These are phyloP conservation scores for Astrothelium macrocarpum DNA, from an alignment of 495 filamentous ascomycete species.

Conservation along the genomic window DNA sequence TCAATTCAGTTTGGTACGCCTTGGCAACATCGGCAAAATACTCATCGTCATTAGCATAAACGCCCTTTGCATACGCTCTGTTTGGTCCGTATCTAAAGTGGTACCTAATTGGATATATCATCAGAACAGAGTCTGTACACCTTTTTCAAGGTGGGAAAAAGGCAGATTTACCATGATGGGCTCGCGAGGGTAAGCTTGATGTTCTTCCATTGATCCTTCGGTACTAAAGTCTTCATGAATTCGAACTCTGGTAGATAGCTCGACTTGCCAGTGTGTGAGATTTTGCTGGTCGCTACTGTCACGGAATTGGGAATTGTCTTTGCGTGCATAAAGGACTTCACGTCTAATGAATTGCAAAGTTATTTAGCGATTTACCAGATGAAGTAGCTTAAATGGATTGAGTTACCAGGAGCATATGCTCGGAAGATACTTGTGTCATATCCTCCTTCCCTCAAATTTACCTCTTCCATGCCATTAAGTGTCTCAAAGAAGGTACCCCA, in stretches of 20 bases:
- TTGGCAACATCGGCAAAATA: constrained; percentile 54
- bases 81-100: constrained; percentile 56
- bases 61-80: constrained; percentile 43
- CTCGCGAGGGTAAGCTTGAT: constrained; percentile 57
- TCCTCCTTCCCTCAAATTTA: constrained; percentile 19
- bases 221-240: constrained; percentile 43
- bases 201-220: constrained; percentile 39
- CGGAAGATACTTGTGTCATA: constrained; percentile 30
- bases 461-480: constrained; percentile 31
- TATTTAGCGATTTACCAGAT: background rate
- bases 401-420: constrained; percentile 23
- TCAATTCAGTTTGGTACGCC: constrained; percentile 51
- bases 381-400: background rate
- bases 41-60: constrained; percentile 48
- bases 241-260: constrained; percentile 50
- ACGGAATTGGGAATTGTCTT: constrained; percentile 30
- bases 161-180: constrained; percentile 42
- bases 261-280: constrained; percentile 27
- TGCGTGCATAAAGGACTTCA: constrained; percentile 29
- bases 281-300: constrained; percentile 40
- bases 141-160: background rate
- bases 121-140: background rate
- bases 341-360: constrained; percentile 15
- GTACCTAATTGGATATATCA: constrained; percentile 23
- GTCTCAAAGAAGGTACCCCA: constrained; percentile 30